Base-by-base conservation (phyloP, 1,139 yeast species). In the Scheffersomyces cryptocercus region DNA sequence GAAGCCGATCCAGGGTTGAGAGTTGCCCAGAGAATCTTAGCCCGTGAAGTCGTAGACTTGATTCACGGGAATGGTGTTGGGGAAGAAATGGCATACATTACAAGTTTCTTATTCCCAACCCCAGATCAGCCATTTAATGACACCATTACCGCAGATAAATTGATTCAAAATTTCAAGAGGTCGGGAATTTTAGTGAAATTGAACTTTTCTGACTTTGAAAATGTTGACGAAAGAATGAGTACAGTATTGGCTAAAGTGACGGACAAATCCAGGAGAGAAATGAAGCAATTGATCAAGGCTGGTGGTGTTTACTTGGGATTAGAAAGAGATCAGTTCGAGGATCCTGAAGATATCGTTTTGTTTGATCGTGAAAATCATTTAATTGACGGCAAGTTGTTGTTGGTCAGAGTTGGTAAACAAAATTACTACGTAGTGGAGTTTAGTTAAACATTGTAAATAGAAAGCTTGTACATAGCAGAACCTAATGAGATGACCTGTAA, bases 31-130 rank as follows among this genome's bases (percentile, higher is more conserved):
- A 70, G 82, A 38, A 64, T 83, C 0, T 73, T 93, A 38, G 98
- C 98, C 0, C 68, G 81, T 37, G 97, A 93, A 59, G 87, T 91
- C 37, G 86, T 93, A 4, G 96, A 88, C 55, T 72, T 93, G 56
- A 76, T 93, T 31, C 97, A 90, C 63, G 99, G 98, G 0, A 73
- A 73, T 9, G 95, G 93, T 0, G 73, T 77, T 5, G 95, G 96
- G 3, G 75, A 77, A 29, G 76, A 81, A 42, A 85, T 89, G 57
- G 80, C 82, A 8, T 70, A 75, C 36, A 76, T 85, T 20, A 82
- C 93, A 3, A 73, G 83, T 5, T 77, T 86, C 46, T 62, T 88
- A 39, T 88, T 84, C 61, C 88, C 88, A 3, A 69, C 79, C 1
- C 79, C 79, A 5, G 79, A 74, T 39, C 76, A 73, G 44, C 76